These are phyloP conservation scores for Fraxinus platypoda DNA, from an alignment of 305 asterid species.

Conservation along the genomic window DNA sequence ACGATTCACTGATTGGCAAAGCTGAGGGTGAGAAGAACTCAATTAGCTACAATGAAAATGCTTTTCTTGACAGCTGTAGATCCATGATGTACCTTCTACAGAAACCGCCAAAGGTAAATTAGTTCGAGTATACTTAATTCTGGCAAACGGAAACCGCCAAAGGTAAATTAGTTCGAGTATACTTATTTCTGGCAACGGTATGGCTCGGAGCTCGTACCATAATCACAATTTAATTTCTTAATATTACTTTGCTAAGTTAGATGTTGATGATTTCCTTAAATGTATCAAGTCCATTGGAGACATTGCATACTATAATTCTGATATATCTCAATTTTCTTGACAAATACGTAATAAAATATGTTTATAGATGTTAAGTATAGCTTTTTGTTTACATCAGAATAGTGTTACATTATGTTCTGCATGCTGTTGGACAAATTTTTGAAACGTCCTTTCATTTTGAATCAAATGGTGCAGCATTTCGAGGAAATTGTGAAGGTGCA, in stretches of 20 bases:
- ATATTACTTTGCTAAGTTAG: background rate
- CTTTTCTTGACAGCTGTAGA: conserved; percentile 81
- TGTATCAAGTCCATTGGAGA: too few species aligned
- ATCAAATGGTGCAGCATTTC: conserved; percentile 65
- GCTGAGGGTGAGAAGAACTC: conserved; percentile 91
- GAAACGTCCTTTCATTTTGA: background rate
- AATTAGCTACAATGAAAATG: conserved; percentile 73
- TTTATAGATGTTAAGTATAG: background rate
- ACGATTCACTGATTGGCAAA: conserved; percentile 72
- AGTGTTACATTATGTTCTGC: background rate
- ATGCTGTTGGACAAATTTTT: background rate
- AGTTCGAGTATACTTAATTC: background rate
- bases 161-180: conserved; percentile 39
- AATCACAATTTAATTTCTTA: background rate
- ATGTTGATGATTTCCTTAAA: background rate
- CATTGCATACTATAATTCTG: background rate
- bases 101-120: conserved; percentile 77
- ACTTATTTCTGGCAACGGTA: background rate
- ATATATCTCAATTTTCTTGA: background rate
- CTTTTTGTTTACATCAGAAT: background rate
- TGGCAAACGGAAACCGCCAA: conserved; percentile 63
- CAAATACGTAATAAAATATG: background rate
- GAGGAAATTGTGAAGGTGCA: conserved; percentile 80
- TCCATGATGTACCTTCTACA: conserved; percentile 72
- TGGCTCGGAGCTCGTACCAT: background rate